Conservation (phyloP, 75 land plant genomes). For the Pinus taeda region DNA sequence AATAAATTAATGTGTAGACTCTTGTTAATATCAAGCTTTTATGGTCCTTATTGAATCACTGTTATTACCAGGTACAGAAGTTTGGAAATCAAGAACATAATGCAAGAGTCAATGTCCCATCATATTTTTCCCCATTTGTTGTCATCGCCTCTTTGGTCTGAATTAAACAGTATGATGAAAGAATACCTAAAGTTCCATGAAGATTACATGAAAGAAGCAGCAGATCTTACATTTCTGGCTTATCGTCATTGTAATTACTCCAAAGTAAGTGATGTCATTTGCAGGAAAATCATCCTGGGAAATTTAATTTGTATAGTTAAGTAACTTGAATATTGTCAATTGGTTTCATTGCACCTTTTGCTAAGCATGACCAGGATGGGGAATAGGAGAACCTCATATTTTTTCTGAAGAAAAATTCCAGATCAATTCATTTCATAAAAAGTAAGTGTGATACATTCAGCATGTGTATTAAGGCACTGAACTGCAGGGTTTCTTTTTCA, state of each 20-base stretch:
- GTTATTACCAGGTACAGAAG: slow-evolving; percentile 56
- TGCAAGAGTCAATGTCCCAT: slow-evolving; percentile 85
- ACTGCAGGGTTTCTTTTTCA: too few species aligned
- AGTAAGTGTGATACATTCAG: too few species aligned
- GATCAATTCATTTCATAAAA: too few species aligned
- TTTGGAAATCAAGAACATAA: slow-evolving; percentile 88
- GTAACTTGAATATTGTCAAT: background rate
- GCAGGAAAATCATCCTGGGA: background rate
- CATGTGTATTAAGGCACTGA: too few species aligned
- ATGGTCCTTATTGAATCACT: background rate
- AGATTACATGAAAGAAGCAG: slow-evolving; percentile 83
- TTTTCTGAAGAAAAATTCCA: too few species aligned
- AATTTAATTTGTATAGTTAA: background rate
- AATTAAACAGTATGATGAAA: slow-evolving; percentile 40
- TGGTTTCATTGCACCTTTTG: background rate
- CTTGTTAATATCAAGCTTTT: background rate
- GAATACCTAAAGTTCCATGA: slow-evolving; percentile 90
- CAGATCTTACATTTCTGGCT: slow-evolving; percentile 85
- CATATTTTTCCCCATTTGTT: slow-evolving; percentile 80
- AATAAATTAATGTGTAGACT: background rate
- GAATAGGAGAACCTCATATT: too few species aligned
- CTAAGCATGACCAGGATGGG: too few species aligned
- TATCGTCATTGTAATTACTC: slow-evolving; percentile 92
- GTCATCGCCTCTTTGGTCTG: slow-evolving; percentile 57
- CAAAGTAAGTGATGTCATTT: slow-evolving; percentile 44